phyloP scores from a whole-genome alignment of 805 yeast species.

The Lipomyces sp. region DNA sequence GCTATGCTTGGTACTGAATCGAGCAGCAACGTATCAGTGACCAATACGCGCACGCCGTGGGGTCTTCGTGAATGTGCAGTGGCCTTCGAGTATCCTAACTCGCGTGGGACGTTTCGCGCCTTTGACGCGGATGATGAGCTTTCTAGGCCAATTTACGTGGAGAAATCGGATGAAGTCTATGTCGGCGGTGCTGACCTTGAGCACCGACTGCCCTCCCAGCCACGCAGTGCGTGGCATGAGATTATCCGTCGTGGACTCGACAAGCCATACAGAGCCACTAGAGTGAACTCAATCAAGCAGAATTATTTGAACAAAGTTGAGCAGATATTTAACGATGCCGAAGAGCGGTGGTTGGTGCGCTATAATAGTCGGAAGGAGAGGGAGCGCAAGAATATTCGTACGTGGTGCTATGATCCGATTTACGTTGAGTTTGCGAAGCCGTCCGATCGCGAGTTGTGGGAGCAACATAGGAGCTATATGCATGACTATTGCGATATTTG shows the following conservation, averaged over 20 bases:
- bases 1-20: not conserved
- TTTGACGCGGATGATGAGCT: not conserved
- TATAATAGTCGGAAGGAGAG: slow-evolving; percentile 3
- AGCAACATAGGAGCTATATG: slow-evolving; percentile 1
- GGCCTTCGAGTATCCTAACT: not conserved
- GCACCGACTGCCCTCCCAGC: not conserved
- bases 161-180: not conserved
- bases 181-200: not conserved
- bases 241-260: slow-evolving; percentile 14
- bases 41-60: not conserved
- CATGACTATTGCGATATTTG: slow-evolving; percentile 11
- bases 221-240: slow-evolving; percentile 4
- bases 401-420: slow-evolving; percentile 3
- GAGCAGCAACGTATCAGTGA: not conserved
- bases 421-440: not conserved
- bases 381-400: not conserved
- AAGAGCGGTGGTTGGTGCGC: not conserved
- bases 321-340: not conserved
- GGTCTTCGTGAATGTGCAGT: not conserved
- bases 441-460: slow-evolving; percentile 2
- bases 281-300: not conserved
- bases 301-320: not conserved
- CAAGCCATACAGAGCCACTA: not conserved
- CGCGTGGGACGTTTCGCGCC: not conserved
- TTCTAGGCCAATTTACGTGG: not conserved